Evolutionary conservation across 768 basidiomycete species (phyloP), one percentile per base, ranked within the genome.

Genomic region (Amanita fuliginea): DNA sequence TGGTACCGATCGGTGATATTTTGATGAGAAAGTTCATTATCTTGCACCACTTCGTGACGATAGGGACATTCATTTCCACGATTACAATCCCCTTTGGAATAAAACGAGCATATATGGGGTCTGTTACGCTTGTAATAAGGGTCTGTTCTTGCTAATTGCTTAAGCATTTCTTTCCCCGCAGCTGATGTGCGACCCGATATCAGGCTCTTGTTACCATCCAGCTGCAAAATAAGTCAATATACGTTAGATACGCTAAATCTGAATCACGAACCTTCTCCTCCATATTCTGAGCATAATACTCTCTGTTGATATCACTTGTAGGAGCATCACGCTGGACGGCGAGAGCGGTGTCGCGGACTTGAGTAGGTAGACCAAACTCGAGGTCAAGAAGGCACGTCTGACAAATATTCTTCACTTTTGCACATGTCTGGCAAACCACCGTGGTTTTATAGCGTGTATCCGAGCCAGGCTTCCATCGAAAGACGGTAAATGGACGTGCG

Each of bases 91-190:
- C 96, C 96, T 67, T 98, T 99, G 44, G 76, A 83, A 61, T 83
- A 98, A 76, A 98, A 98, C 2, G 88, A 90, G 64, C 96, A 99
- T 11, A 96, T 61, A 55, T 97, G 87, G 41, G 96, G 91, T 49
- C 86, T 71, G 67, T 98, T 99, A 50, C 95, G 83, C 66, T 97
- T 96, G 71, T 98, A 98, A 64, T 92, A 92, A 0, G 96, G 96
- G 59, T 98, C 95, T 26, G 88, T 89, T 56, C 95, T 78, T 19
- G 96, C 96, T 9, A 99, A 69, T 55, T 87, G 80, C 67, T 98
- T 97, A 48, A 99, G 69, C 89, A 98, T 94, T 59, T 99, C 96
- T 64, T 94, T 92, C 21, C 91, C 93, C 3, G 88, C 89, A 18
- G 84, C 80, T 21, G 75, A 76, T 6, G 88, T 75, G 19, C 78